Evolutionary conservation across 805 yeast genomes (phyloP), one percentile per base, ranked within the genome.

Genomic region (Scheffersomyces lignosus): DNA sequence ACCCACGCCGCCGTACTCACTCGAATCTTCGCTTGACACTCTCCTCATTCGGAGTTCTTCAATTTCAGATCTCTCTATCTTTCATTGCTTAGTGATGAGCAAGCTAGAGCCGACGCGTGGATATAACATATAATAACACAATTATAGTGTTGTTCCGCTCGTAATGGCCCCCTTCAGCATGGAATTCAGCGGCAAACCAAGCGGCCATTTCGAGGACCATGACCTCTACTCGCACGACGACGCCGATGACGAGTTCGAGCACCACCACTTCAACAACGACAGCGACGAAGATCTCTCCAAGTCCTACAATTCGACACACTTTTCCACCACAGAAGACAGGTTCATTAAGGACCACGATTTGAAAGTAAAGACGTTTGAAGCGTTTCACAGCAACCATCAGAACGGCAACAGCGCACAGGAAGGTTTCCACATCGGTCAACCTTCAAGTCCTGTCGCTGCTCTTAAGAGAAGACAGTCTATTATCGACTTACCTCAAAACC

Each of bases 271-370:
- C 35, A 34, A 40, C 9, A 16, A 17, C 16, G 41, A 37, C 23
- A 33, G 37, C 25, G 57, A 50, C 32, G 65, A 58, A 5, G 41
- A 40, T 22, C 44, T 64, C 18, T 50, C 67, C 14, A 49, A 51
- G 31, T 60, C 70, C 2, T 48, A 49, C 43, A 62, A 54, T 37
- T 67, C 77, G 15, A 74, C 86, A 6, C 83, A 81, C 53, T 82
- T 70, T 50, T 78, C 87, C 1, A 70, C 81, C 34, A 75, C 78
- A 4, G 88, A 84, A 48, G 90, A 83, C 45, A 71, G 71, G 49
- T 66, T 70, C 49, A 66, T 83, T 48, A 74, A 73, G 49, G 88
- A 80, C 35, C 81, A 81, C 40, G 87, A 82, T 44, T 79, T 85
- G 48, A 83, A 83, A 50, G 55, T 78, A 25, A 70, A 73, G 40